These are phyloP conservation scores for Blastomyces emzantsi DNA, from an alignment of 2,329 filamentous ascomycete genomes.

Conservation along the genomic window DNA sequence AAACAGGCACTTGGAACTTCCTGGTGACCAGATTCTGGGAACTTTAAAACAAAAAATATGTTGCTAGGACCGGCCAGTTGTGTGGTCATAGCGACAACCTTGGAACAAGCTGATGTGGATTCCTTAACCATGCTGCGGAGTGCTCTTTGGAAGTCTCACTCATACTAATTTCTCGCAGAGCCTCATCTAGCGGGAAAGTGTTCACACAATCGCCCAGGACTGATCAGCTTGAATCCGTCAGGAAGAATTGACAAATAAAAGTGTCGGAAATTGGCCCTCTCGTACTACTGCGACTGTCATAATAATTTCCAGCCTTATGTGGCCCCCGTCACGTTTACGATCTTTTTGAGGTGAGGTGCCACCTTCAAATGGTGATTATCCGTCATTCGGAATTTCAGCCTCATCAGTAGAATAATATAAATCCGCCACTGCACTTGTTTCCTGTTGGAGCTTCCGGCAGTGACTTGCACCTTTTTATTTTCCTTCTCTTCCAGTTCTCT, in stretches of 20 bases:
- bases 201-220: too few species aligned
- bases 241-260: not conserved
- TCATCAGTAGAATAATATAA: constrained; percentile 4
- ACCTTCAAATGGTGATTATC: not conserved
- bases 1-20: not conserved
- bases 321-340: not conserved
- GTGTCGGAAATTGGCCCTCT: not conserved
- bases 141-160: too few species aligned
- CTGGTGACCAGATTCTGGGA: too few species aligned
- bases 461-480: not conserved
- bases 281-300: not conserved
- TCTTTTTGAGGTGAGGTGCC: not conserved
- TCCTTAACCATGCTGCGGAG: not conserved
- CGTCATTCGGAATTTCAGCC: not conserved
- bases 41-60: not conserved
- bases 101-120: not conserved
- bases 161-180: not conserved
- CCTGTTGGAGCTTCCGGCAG: not conserved
- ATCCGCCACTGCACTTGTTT: not conserved
- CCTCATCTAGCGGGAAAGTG: not conserved
- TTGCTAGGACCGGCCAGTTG: not conserved
- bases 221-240: constrained; percentile 1
- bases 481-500: not conserved
- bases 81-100: not conserved
- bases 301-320: constrained; percentile 3